phyloP scores from a whole-genome alignment of 2,329 filamentous ascomycete species.

The Epichloe bromicola region DNA sequence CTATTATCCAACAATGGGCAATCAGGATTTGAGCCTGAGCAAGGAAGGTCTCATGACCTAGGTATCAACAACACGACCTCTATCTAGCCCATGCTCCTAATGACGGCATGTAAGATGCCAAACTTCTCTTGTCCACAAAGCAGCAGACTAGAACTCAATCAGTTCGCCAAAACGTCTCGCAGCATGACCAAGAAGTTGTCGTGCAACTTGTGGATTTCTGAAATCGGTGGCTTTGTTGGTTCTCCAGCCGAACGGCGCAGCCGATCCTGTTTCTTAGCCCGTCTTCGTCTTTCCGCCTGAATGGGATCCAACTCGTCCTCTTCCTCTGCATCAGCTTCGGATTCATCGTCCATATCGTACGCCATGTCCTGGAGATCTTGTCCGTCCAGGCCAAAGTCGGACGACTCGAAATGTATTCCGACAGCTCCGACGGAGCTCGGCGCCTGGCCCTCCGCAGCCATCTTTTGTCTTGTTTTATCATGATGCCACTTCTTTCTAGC shows the following conservation, averaged over 20 bases:
- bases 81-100: neutral
- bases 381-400: constrained; percentile 81
- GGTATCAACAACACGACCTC: neutral
- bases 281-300: constrained; percentile 65
- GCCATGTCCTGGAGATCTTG: constrained; percentile 78
- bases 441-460: constrained; percentile 65
- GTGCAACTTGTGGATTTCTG: constrained; percentile 66
- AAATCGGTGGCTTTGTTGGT: constrained; percentile 66
- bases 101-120: neutral
- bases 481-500: constrained; percentile 96
- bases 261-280: constrained; percentile 66
- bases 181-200: constrained; percentile 75
- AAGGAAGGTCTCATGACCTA: too few species aligned
- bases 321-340: constrained; percentile 56
- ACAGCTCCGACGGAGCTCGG: constrained; percentile 37
- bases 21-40: too few species aligned
- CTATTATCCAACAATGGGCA: too few species aligned
- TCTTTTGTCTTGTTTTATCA: constrained; percentile 96
- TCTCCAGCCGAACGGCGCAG: constrained; percentile 72
- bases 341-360: constrained; percentile 57
- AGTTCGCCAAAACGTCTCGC: constrained; percentile 61
- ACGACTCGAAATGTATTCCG: constrained; percentile 54
- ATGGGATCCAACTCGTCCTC: constrained; percentile 81
- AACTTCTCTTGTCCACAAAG: neutral
- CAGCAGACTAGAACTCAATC: constrained; percentile 24